Base-by-base conservation (phyloP, 768 basidiomycete genomes). In the Mycena capillaripes region DNA sequence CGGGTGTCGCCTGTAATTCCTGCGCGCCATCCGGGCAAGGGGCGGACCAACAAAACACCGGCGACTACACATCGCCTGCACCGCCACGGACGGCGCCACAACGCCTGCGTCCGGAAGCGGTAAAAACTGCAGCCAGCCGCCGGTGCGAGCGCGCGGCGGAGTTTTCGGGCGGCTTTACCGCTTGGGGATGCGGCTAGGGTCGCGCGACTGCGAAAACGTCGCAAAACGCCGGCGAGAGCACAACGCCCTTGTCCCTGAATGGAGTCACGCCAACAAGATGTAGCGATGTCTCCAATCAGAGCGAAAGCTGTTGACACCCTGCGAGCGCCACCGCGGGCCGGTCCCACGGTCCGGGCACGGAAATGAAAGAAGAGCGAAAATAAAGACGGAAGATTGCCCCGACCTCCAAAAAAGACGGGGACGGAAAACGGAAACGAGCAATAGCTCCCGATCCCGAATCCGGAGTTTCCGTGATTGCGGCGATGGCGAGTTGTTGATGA, bases 1-100 rank as follows among this genome's bases (percentile, higher is more conserved):
- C 57, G n/a, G 38, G 17, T 27, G 17, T 25, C 38, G 40, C 14
- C 36, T 27, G 40, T 40, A 60, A 30, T 29, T 60, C n/a, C n/a
- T n/a, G n/a, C n/a, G n/a, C n/a, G n/a, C n/a, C n/a, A n/a, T n/a
- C n/a, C n/a, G n/a, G n/a, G n/a, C n/a, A n/a, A n/a, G n/a, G n/a
- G n/a, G n/a, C n/a, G n/a, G n/a, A 16, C 38, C 38, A 38, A 38
- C 38, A 38, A 23, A 30, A 46, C 60, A 61, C 44, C 60, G 62
- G 48, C 48, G 62, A 27, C 48, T 16, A 9, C 50, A 38, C 32
- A 64, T 38, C 46, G 34, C 66, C 56, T 48, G 44, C 56, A 48
- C 56, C 32, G 34, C 66, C 55, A 44, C 56, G 12, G 17, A 19
- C 19, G 30, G 32, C 4, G 46, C 42, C 56, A 32, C 44, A 36